Evolutionary conservation across 2,329 filamentous ascomycete genomes (phyloP), one percentile per base, ranked within the genome.

Genomic region (Pyricularia pennisetigena): DNA sequence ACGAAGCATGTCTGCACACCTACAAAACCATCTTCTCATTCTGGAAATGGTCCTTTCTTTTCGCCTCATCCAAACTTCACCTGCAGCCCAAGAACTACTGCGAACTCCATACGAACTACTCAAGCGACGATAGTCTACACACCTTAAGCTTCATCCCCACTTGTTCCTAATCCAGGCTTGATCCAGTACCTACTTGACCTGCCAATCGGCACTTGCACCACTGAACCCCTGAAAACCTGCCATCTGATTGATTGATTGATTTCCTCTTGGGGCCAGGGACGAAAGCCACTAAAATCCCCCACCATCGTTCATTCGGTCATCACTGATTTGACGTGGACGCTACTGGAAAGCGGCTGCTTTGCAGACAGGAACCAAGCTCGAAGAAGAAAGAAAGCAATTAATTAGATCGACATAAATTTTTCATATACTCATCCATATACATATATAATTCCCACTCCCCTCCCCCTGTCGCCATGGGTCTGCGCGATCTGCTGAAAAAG

Each of bases 401-500:
- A 54, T 54, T n/a, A 54, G 41, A n/a, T n/a, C 6, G 41, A n/a
- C 41, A 54, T n/a, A 41, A 14, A 2, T 1, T 41, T 41, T 14
- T 16, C 32, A 4, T 41, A 41, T 41, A 41, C 12, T 16, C 32
- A 16, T 8, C 6, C 32, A 54, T 54, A 54, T 20, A 5, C 30
- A 5, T 4, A 49, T n/a, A 54, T 54, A 54, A 54, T n/a, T 6
- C 14, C 20, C 41, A 49, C 41, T n/a, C 20, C 16, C 8, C 41
- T 3, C 20, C 41, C 32, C 16, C 7, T 54, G 41, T n/a, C 20
- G 69, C 30, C 66, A 86, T 86, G 82, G 83, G 81, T 20, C 75
- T 87, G 68, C 82, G 82, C 71, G 83, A 85, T 71, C 77, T 84
- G 72, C 76, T 87, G 67, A 83, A 80, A 76, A 86, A 85, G 75